These are phyloP conservation scores for Eugenia klotzschiana DNA, from an alignment of 441 rosid species.

Conservation along the genomic window DNA sequence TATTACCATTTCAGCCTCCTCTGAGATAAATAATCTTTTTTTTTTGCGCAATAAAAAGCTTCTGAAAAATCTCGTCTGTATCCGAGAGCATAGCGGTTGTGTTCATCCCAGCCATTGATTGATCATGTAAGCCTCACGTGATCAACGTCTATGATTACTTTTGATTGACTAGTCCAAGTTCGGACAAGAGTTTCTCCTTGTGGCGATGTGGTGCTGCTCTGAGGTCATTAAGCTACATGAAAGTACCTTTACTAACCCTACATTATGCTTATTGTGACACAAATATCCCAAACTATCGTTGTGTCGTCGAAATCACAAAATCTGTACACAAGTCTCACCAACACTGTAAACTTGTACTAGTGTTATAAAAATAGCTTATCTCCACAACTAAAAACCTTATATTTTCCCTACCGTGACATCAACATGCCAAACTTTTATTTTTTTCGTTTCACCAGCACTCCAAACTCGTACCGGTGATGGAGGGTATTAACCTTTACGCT, in stretches of 20 bases:
- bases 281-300: not conserved
- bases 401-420: too few species aligned
- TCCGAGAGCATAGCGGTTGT: rapidly evolving
- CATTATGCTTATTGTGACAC: not conserved
- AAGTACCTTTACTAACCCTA: rapidly evolving
- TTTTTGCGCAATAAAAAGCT: too few species aligned
- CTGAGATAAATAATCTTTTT: too few species aligned
- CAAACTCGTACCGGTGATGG: too few species aligned
- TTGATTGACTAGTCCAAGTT: not conserved
- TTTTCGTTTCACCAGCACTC: not conserved
- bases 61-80: too few species aligned
- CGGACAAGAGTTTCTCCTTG: not conserved
- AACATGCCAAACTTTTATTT: not conserved
- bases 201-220: not conserved
- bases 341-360: too few species aligned
- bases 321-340: too few species aligned
- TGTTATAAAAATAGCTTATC: not conserved
- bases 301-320: not conserved
- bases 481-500: not conserved
- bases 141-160: not conserved
- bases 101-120: not conserved
- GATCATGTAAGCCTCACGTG: too few species aligned
- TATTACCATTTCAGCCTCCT: too few species aligned
- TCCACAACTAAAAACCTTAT: not conserved
- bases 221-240: not conserved